A percentile compares a stretch with the other conserved stretches of the same genome.
Conservation (phyloP, 2,329 filamentous ascomycete genomes). For the Coniella vitis region DNA sequence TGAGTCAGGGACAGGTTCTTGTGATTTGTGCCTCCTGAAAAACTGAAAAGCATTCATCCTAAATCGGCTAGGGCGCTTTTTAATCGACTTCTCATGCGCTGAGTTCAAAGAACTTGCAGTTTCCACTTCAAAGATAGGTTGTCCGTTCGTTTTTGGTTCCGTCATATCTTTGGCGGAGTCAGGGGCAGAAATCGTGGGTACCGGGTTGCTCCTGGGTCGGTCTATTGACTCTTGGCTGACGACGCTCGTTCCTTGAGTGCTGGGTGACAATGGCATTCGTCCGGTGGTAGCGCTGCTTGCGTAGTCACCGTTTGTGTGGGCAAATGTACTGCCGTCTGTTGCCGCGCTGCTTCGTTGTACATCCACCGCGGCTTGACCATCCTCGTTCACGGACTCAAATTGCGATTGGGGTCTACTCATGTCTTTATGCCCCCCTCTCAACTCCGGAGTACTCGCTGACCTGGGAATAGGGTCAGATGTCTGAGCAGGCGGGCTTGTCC, state of each 20-base stretch:
- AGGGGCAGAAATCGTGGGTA: constrained; percentile 26
- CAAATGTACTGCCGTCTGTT: constrained; percentile 53
- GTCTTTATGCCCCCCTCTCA: constrained; percentile 32
- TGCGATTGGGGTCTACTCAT: constrained; percentile 36
- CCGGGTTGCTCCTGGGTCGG: constrained; percentile 37
- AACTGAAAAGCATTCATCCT: constrained; percentile 55
- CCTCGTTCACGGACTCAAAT: constrained; percentile 39
- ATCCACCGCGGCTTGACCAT: constrained; percentile 30
- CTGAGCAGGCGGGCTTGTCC: background rate
- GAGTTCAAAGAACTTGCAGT: constrained; percentile 35
- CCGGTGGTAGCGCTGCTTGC: constrained; percentile 57
- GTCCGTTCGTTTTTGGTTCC: constrained; percentile 23
- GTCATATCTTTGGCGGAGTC: constrained; percentile 22
- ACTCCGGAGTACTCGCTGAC: constrained; percentile 26
- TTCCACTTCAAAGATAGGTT: constrained; percentile 29
- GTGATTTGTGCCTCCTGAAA: constrained; percentile 46
- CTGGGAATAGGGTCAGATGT: constrained; percentile 22
- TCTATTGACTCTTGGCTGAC: constrained; percentile 54
- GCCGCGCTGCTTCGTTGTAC: constrained; percentile 55
- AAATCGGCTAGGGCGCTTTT: constrained; percentile 58
- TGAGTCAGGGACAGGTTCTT: constrained; percentile 26
- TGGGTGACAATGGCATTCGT: constrained; percentile 58
- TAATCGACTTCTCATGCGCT: constrained; percentile 43
- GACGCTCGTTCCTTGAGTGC: constrained; percentile 59
- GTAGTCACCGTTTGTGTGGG: constrained; percentile 50